Conservation (phyloP, 2,329 filamentous ascomycete species). For the Fusarium redolens region DNA sequence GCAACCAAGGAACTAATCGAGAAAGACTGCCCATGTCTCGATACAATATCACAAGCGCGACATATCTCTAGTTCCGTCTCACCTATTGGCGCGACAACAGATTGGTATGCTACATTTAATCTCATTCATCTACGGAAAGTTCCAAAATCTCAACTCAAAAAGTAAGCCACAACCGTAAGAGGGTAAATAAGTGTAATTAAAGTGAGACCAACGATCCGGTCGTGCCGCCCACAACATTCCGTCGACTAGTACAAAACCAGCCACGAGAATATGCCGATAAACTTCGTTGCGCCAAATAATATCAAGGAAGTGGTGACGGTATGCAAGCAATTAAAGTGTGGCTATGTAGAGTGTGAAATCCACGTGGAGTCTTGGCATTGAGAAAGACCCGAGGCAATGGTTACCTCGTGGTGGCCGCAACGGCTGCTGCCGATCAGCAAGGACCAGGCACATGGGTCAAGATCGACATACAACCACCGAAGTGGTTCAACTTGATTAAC, state of each 20-base stretch:
- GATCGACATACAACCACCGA: background rate
- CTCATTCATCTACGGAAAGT: background rate
- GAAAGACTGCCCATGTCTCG: background rate
- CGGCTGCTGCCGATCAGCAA: background rate
- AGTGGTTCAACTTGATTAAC: background rate
- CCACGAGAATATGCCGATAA: background rate
- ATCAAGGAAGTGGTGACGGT: background rate
- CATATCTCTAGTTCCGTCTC: background rate
- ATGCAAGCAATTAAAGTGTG: background rate
- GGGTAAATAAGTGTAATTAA: background rate
- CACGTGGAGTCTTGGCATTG: background rate
- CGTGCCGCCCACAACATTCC: background rate
- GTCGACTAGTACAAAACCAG: background rate
- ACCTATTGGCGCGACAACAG: background rate
- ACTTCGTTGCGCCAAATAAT: background rate
- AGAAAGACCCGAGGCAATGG: background rate
- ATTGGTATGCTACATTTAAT: background rate
- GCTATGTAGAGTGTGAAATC: background rate
- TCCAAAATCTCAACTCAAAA: background rate
- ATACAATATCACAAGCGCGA: background rate
- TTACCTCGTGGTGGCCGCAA: background rate
- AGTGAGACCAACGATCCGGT: background rate
- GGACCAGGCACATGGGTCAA: too few species aligned
- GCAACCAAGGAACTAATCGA: background rate
- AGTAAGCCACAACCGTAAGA: background rate